Evolutionary conservation across 257 asterid species (phyloP).

Genomic region (Misopates orontium): DNA sequence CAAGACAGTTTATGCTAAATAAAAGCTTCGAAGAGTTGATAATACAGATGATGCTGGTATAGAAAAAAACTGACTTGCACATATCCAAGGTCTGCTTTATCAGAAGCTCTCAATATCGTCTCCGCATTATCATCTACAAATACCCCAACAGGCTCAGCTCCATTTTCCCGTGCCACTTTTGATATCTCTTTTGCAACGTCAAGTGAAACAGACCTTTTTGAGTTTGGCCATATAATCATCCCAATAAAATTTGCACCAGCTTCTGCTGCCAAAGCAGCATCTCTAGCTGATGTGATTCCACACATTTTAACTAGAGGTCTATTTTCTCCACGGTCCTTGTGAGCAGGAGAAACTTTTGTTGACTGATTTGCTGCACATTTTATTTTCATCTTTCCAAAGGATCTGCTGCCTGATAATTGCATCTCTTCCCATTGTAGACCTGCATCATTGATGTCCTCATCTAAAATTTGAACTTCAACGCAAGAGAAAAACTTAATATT

Average conservation of each 20-base stretch:
- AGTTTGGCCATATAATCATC: slow-evolving; percentile 94
- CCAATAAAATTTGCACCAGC: slow-evolving; percentile 93
- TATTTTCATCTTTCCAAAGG: slow-evolving; percentile 32
- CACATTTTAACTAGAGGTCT: slow-evolving; percentile 86
- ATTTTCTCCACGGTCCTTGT: slow-evolving; percentile 31
- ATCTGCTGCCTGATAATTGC: slow-evolving; percentile 25
- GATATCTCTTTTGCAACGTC: slow-evolving; percentile 86
- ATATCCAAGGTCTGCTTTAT: slow-evolving; percentile 72
- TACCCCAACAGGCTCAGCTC: slow-evolving; percentile 91
- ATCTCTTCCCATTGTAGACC: slow-evolving; percentile 38
- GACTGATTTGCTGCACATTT: slow-evolving; percentile 36
- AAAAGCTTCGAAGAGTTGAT: slow-evolving; percentile 20
- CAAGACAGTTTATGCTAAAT: slow-evolving; percentile 16
- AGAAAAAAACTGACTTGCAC: slow-evolving; percentile 61
- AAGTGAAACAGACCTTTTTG: slow-evolving; percentile 77
- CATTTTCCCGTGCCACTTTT: slow-evolving; percentile 60
- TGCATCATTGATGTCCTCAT: slow-evolving; percentile 25
- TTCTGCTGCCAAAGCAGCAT: slow-evolving; percentile 90
- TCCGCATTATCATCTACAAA: slow-evolving; percentile 87
- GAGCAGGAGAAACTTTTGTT: slow-evolving; percentile 31
- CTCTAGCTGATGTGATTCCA: slow-evolving; percentile 82
- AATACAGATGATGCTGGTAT: slow-evolving; percentile 16
- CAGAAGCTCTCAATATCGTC: slow-evolving; percentile 68
- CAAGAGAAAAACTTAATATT: background rate
- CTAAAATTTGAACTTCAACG: background rate